Base-by-base conservation (phyloP, 2,329 filamentous ascomycete species). In the Tolypocladium tropicale region DNA sequence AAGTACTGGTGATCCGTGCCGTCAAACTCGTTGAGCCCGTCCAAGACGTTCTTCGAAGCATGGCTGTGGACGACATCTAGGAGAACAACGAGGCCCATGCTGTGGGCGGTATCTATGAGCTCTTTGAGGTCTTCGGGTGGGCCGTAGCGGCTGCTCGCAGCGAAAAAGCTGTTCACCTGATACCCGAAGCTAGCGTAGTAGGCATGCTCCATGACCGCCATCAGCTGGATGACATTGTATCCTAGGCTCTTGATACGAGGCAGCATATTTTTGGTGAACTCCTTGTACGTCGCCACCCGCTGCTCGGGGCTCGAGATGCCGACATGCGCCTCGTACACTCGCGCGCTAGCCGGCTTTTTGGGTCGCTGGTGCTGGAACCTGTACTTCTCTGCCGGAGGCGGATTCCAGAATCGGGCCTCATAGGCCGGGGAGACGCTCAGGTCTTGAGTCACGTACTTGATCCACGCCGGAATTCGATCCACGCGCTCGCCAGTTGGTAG, bases 101-200 rank as follows among this genome's bases (percentile, higher is more conserved):
- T 82, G 67, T 99, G 94, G 4, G 94, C 94, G 2, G 90, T 95
- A 67, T 99, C 94, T 61, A 99, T 89, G 52, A 99, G 81, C 77
- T 97, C 93, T 72, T 96, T 99, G 63, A 99, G 78, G 39, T 97
- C 94, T 67, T 99, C 94, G 0, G 94, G 94, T 1, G 86, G 82
- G 46, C 94, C 94, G 68, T 96, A 99, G 60, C 94, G 86, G 71
- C 93, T 97, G 72, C 92, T 96, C 14, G 93, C 92, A 32, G 94
- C 94, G 66, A 97, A 99, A 78, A 99, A 99, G 73, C 89, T 96
- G 77, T 97, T 99, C 74, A 99, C 84, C 73, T 99, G 94, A 72
- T 99, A 99, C 51, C 94, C 94, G 66, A 99, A 99, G 68, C 93
- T 97, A 65, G 94, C 94, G 70, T 99, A 99, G 78, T 99, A 99